phyloP scores from a whole-genome alignment of 495 filamentous ascomycete genomes.

The Zalerion maritima region DNA sequence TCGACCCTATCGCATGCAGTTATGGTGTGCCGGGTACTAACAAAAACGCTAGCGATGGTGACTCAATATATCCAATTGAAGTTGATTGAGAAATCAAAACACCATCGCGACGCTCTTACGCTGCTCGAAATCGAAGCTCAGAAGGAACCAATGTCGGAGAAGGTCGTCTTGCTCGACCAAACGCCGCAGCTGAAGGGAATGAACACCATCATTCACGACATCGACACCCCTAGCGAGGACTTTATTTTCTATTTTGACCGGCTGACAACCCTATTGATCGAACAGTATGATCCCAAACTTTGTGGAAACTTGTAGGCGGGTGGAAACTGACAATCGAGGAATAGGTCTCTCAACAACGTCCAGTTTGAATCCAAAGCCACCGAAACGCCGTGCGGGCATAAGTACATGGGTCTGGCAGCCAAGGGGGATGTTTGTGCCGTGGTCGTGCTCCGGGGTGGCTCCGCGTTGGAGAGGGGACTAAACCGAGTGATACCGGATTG shows the following conservation, averaged over 20 bases:
- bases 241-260: conserved; percentile 97
- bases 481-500: conserved; percentile 85
- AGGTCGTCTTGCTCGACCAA: conserved; percentile 54
- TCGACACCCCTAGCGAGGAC: conserved; percentile 65
- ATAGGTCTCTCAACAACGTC: conserved; percentile 56
- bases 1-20: background rate
- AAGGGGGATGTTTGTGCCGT: conserved; percentile 72
- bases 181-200: conserved; percentile 71
- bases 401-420: conserved; percentile 52
- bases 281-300: conserved; percentile 38
- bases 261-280: conserved; percentile 66
- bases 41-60: conserved; percentile 57
- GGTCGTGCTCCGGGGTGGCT: conserved; percentile 73
- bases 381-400: conserved; percentile 48
- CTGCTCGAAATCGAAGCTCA: conserved; percentile 53
- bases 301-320: no score
- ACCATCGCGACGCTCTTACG: conserved; percentile 62
- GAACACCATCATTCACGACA: conserved; percentile 79
- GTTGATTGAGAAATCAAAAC: conserved; percentile 68
- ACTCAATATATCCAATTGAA: conserved; percentile 75
- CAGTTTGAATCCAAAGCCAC: conserved; percentile 46
- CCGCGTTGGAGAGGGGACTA: conserved; percentile 73
- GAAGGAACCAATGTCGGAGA: conserved; percentile 55
- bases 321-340: conserved; percentile 3
- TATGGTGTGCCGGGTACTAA: conserved; percentile 8